phyloP scores from a whole-genome alignment of 176 grass and related monocot genomes.

The Ensete glaucum region DNA sequence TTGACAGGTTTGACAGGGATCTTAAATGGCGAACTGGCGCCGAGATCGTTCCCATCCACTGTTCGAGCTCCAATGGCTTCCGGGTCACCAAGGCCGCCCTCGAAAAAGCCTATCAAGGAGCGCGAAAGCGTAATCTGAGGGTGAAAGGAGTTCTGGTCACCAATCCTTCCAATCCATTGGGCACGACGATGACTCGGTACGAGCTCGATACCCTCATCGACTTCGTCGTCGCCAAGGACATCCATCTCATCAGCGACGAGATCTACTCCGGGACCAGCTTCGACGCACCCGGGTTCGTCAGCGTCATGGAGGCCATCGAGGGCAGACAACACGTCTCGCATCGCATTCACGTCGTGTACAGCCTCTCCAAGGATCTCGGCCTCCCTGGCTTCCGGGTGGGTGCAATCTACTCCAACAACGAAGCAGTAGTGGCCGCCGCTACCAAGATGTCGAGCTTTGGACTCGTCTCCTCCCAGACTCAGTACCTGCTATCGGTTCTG shows the following conservation, averaged over 20 bases:
- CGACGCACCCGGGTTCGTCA: not conserved
- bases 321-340: not conserved
- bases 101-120: not conserved
- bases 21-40: conserved; percentile 14
- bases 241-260: conserved; percentile 17
- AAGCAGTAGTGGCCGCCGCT: conserved; percentile 1
- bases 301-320: conserved; percentile 7
- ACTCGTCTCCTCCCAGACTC: conserved; percentile 14
- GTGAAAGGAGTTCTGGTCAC: conserved; percentile 6
- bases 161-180: conserved; percentile 14
- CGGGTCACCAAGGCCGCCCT: conserved; percentile 1
- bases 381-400: conserved; percentile 15
- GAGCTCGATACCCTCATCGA: conserved; percentile 8
- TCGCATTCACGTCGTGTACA: conserved; percentile 6
- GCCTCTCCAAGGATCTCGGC: conserved; percentile 16
- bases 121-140: not conserved
- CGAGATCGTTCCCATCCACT: conserved; percentile 15
- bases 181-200: not conserved
- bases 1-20: conserved; percentile 6
- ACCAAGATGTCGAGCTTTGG: conserved; percentile 22
- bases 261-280: conserved; percentile 17
- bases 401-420: conserved; percentile 4
- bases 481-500: conserved; percentile 5
- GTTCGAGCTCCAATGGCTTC: conserved; percentile 18
- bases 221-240: conserved; percentile 7